A percentile compares a stretch with the other conserved stretches of the same genome.
Evolutionary conservation across 257 asterid species (phyloP).

Genomic region (Penstemon davidsonii): DNA sequence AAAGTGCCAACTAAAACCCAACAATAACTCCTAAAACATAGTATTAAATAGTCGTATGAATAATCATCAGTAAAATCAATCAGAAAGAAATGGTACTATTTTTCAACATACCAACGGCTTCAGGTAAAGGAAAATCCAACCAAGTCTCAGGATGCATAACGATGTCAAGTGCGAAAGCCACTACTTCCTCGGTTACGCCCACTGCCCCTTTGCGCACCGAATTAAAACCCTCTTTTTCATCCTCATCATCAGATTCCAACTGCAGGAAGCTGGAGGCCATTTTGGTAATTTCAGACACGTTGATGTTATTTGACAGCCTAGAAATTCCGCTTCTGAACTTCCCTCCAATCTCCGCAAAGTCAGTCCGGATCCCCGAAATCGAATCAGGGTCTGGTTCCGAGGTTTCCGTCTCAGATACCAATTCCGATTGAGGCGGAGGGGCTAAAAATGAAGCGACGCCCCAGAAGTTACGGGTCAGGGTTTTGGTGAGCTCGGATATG

Average conservation of each 20-base stretch:
- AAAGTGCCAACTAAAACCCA: neutral
- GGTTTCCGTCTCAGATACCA: constrained; percentile 29
- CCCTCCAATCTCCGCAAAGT: constrained; percentile 93
- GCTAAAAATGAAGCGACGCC: constrained; percentile 98
- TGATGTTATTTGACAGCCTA: constrained; percentile 67
- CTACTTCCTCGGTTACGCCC: constrained; percentile 86
- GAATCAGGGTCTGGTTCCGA: constrained; percentile 42
- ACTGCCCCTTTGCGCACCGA: constrained; percentile 52
- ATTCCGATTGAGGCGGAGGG: constrained; percentile 74
- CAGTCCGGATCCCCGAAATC: constrained; percentile 66
- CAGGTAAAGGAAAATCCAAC: constrained; percentile 82
- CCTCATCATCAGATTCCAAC: constrained; percentile 75
- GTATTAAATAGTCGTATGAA: neutral
- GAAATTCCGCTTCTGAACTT: constrained; percentile 87
- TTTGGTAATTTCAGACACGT: constrained; percentile 85
- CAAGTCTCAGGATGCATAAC: constrained; percentile 94
- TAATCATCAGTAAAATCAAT: neutral
- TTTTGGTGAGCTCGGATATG: constrained; percentile 82
- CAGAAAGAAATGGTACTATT: neutral
- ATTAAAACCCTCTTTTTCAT: constrained; percentile 29
- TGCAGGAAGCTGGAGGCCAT: constrained; percentile 83
- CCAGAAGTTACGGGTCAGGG: constrained; percentile 92
- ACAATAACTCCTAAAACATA: neutral
- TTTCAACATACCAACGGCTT: constrained; percentile 50
- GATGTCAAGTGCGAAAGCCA: constrained; percentile 71